Base-by-base conservation (phyloP, 2,329 filamentous ascomycete genomes). In the Periconia sp. region DNA sequence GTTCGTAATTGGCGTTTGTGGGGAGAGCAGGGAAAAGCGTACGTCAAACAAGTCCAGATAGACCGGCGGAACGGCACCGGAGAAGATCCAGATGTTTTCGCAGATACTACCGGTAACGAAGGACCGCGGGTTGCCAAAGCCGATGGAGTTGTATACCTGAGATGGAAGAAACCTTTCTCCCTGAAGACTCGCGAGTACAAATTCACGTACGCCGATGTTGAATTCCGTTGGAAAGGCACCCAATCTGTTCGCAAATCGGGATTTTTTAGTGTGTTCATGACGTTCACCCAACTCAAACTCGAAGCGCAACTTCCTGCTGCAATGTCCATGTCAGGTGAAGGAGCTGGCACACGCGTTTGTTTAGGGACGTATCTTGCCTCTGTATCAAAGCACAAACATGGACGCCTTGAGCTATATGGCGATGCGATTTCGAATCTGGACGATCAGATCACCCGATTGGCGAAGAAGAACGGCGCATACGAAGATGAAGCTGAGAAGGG, bases 151-250 rank as follows among this genome's bases (percentile, higher is more conserved):
- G 56, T 71, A 3, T 54, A 62, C 33, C 33, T 72, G 14, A 56
- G 54, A 1, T 72, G 67, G 69, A 55, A 52, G 9, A 58, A 49
- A 1, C 65, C 70, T 6, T 57, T 72, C 7, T 65, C 66, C 2
- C 50, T 48, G 1, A 49, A 63, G 13, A 66, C 70, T n/a, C 59
- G 70, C 30, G 44, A 55, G 9, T 72, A 73, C 45, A 54, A 63
- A 7, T 73, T 73, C 45, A 40, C 45, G 0, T 71, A 63, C 47
- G 35, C 7, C 1, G 63, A 58, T 8, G 50, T 73, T 3, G 65
- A 71, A 14, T 73, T 73, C 49, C 64, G 58, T 47, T 74, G 70
- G 71, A 73, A 71, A 47, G 69, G 69, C 6, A 73, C 71, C 2
- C 58, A 62, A 15, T 66, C 61, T 3, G 64, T 68, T 11, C 58